Conservation (phyloP, 1,139 yeast genomes). For the Fermentozyma sake region DNA sequence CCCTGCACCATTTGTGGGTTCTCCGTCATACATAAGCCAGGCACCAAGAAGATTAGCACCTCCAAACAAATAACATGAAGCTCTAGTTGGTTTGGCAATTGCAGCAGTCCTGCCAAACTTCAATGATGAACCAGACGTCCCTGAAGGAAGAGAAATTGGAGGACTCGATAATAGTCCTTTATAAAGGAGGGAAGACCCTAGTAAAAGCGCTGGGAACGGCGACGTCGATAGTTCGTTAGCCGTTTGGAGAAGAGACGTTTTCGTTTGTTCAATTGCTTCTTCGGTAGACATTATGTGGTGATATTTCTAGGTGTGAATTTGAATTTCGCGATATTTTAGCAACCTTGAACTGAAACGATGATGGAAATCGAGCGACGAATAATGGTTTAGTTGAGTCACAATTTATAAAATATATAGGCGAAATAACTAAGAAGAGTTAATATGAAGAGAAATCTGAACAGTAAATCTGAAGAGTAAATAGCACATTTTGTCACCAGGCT, state of each 20-base stretch:
- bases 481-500: too few relatives aligned
- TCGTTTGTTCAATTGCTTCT: not conserved
- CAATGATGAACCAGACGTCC: constrained; percentile 28
- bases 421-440: too few relatives aligned
- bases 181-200: constrained; percentile 14
- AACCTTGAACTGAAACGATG: too few relatives aligned
- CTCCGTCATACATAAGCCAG: constrained; percentile 77
- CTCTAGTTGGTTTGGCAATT: constrained; percentile 30
- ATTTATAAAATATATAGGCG: too few relatives aligned
- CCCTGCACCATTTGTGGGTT: constrained; percentile 80
- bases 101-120: constrained; percentile 24
- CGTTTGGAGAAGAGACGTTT: constrained; percentile 2
- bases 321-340: too few relatives aligned
- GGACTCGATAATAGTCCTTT: constrained; percentile 15
- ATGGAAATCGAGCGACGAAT: too few relatives aligned
- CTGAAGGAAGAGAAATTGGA: constrained; percentile 8
- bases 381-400: too few relatives aligned
- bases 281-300: too few relatives aligned
- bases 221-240: constrained; percentile 8
- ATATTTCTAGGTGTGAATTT: not conserved
- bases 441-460: too few relatives aligned
- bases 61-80: constrained; percentile 44
- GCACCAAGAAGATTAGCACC: constrained; percentile 74
- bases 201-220: constrained; percentile 16
- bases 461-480: too few relatives aligned